phyloP scores from a whole-genome alignment of 2,329 filamentous ascomycete genomes.

The Ramularia endophylla region DNA sequence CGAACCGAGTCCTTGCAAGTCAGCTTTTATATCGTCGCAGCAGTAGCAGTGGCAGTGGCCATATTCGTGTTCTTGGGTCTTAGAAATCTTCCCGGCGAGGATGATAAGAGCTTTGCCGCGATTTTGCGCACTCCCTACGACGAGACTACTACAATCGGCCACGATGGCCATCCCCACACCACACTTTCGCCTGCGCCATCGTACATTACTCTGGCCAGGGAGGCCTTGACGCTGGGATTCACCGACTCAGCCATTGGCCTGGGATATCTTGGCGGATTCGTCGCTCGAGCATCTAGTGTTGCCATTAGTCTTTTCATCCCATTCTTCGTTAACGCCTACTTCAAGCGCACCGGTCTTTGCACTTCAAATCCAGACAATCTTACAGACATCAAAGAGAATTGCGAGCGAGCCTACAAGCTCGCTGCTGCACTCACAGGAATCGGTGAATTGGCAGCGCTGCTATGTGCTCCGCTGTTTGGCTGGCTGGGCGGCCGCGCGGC shows the following conservation, averaged over 20 bases:
- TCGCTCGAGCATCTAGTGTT: slow-evolving; percentile 88
- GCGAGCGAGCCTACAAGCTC: slow-evolving; percentile 78
- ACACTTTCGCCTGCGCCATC: slow-evolving; percentile 48
- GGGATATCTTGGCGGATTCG: slow-evolving; percentile 89
- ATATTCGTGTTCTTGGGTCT: slow-evolving; percentile 74
- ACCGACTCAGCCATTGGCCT: slow-evolving; percentile 73
- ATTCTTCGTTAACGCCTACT: slow-evolving; percentile 86
- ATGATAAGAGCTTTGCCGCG: slow-evolving; percentile 62
- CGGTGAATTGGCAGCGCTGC: slow-evolving; percentile 76
- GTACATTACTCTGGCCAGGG: slow-evolving; percentile 39
- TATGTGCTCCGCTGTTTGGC: slow-evolving; percentile 82
- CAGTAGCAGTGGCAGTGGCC: slow-evolving; percentile 65
- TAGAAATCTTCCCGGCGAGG: slow-evolving; percentile 61
- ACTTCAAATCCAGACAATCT: slow-evolving; percentile 40
- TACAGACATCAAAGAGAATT: slow-evolving; percentile 73
- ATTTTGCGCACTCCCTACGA: slow-evolving; percentile 32
- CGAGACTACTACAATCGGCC: slow-evolving; percentile 19
- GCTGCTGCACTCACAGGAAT: slow-evolving; percentile 83
- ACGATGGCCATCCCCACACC: slow-evolving; percentile 22
- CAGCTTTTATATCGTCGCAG: slow-evolving; percentile 82
- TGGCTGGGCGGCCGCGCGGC: slow-evolving; percentile 67
- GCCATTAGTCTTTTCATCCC: slow-evolving; percentile 94
- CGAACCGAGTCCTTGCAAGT: slow-evolving; percentile 69
- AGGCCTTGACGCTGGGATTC: slow-evolving; percentile 56
- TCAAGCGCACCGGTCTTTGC: slow-evolving; percentile 75